Evolutionary conservation across 495 filamentous ascomycete genomes (phyloP).

Genomic region (Hyaloscypha bicolor): DNA sequence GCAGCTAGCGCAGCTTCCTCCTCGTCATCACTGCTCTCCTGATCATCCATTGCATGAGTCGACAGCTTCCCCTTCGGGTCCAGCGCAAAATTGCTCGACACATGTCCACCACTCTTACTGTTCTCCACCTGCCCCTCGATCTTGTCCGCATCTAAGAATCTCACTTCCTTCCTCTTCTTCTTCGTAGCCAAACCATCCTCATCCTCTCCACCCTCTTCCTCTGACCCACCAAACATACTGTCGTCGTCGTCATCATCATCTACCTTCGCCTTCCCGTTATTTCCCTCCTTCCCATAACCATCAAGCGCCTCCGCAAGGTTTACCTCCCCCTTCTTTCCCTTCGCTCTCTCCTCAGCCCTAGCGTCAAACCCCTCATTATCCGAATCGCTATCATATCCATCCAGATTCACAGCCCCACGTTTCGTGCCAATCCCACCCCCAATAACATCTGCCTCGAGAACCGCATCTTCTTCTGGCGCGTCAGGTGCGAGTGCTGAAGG

Average conservation of each 20-base stretch:
- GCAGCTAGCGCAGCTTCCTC: constrained; percentile 68
- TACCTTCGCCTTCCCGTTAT: constrained; percentile 31
- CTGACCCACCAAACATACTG: constrained; percentile 85
- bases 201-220: constrained; percentile 61
- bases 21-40: constrained; percentile 70
- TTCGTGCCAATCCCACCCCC: constrained; percentile 77
- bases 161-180: constrained; percentile 78
- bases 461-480: constrained; percentile 74
- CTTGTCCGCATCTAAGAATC: constrained; percentile 71
- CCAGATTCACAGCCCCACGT: constrained; percentile 90
- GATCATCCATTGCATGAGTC: constrained; percentile 43
- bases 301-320: constrained; percentile 47
- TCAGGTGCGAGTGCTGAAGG: constrained; percentile 82
- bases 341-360: constrained; percentile 60
- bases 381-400: constrained; percentile 95
- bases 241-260: constrained; percentile 71
- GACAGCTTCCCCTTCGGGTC: constrained; percentile 45
- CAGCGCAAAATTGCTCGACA: constrained; percentile 58
- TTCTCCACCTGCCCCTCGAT: constrained; percentile 84
- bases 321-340: constrained; percentile 48
- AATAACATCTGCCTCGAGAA: constrained; percentile 90
- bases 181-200: constrained; percentile 41
- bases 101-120: constrained; percentile 71
- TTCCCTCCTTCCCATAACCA: constrained; percentile 40
- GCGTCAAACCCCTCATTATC: constrained; percentile 88